Evolutionary conservation across 306 rosid species (phyloP), one percentile per base, ranked within the genome.

Genomic region (Cyclanthera cordifolia): DNA sequence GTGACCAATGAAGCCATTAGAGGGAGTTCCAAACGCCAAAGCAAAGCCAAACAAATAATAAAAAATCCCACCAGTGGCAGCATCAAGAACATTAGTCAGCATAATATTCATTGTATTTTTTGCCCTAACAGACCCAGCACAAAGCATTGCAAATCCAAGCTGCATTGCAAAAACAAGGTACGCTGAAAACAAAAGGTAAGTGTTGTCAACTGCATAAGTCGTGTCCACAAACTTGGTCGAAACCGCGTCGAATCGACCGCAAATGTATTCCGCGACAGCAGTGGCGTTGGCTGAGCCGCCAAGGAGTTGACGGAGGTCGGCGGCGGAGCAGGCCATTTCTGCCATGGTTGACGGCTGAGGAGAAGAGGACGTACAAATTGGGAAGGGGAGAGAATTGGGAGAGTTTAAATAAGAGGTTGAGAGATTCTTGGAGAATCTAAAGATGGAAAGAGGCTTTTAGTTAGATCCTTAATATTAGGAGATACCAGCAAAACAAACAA

Each of bases 141-240:
- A 85, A 1, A 85, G 79, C 87, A 82, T 85, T 11, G 90, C 87
- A 4, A 85, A 85, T 1, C 87, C 90, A 4, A 85, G 78, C 46
- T 85, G 90, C 90, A 80, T 85, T 4, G 85, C 78, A 6, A 85
- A 85, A 0, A 85, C 90, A 2, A 85, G 87, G 70, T 85, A 85
- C 0, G 90, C 76, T 0, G 90, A 82, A 56, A 84, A 84, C 25
- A 84, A 75, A 56, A 84, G 86, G 39, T 58, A 84, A 8, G 86
- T 81, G 82, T 45, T 84, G 78, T 84, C 86, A 0, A 81, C 61
- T 0, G 87, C 84, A 0, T 76, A 80, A 0, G 70, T 6, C 0
- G 83, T 82, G 72, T 85, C 87, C 2, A 53, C 67, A 16, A 85
- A 76, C 68, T 74, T 82, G 74, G 70, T 54, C 6, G 85, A 77